Evolutionary conservation across 2,329 filamentous ascomycete genomes (phyloP).

Genomic region (Xylariomycetidae sp.): DNA sequence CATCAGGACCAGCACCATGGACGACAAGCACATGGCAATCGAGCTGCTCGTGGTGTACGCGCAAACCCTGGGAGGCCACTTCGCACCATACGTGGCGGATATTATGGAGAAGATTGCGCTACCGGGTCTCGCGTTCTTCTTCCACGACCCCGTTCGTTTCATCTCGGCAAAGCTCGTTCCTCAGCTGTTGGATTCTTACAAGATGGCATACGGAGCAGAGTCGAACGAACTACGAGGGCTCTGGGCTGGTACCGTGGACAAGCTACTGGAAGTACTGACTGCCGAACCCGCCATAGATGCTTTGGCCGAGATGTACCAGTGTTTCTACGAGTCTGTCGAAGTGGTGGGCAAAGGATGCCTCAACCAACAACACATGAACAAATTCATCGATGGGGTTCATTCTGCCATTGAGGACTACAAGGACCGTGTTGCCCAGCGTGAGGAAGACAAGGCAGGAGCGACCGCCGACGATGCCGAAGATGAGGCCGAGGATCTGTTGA

Average conservation of each 20-base stretch:
- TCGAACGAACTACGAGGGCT: constrained; percentile 75
- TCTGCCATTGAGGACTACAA: constrained; percentile 91
- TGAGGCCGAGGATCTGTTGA: constrained; percentile 76
- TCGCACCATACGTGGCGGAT: constrained; percentile 84
- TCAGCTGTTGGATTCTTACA: constrained; percentile 87
- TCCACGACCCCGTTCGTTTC: constrained; percentile 94
- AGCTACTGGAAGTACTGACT: constrained; percentile 86
- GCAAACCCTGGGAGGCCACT: constrained; percentile 86
- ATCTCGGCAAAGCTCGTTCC: constrained; percentile 93
- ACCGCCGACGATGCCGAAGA: constrained; percentile 87
- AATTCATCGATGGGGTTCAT: constrained; percentile 80
- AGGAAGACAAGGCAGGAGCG: constrained; percentile 68
- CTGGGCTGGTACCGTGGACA: constrained; percentile 81
- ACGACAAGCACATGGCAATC: constrained; percentile 99
- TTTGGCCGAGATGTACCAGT: constrained; percentile 97
- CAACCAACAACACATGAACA: constrained; percentile 69
- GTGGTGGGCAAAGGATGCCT: constrained; percentile 84
- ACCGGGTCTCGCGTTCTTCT: constrained; percentile 94
- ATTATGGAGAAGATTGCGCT: constrained; percentile 97
- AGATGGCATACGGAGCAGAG: constrained; percentile 77
- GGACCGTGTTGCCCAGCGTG: constrained; percentile 71
- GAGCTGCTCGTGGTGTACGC: constrained; percentile 96
- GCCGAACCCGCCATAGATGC: constrained; percentile 95
- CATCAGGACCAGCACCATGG: constrained; percentile 92
- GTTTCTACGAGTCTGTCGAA: constrained; percentile 97